Evolutionary conservation across 2,329 filamentous ascomycete species (phyloP), one percentile per base, ranked within the genome.

Genomic region (Alternaria dauci): DNA sequence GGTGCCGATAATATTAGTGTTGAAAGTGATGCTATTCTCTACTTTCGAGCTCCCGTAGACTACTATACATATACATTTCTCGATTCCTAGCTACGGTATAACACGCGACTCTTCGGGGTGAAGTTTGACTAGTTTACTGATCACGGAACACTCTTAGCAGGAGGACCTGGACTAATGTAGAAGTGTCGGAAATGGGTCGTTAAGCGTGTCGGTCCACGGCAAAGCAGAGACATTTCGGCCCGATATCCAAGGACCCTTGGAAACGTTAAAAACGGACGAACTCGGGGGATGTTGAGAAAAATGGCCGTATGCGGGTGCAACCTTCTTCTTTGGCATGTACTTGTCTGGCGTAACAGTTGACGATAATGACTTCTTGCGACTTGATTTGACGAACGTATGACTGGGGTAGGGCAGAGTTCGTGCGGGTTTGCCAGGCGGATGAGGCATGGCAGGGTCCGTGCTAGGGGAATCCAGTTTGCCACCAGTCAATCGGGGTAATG

Each of bases 1-100:
- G 25, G 8, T 50, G 46, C 20, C 20, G 20, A 30, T 50, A 16
- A 50, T 48, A 30, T 48, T 16, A 20, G 20, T 36, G 8, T 14
- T 48, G 14, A 48, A n/a, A 8, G 20, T 50, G 32, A 18, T 16
- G 12, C 12, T 38, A 50, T 50, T 50, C 20, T 50, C 32, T 36
- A 25, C 14, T 50, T 25, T 38, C 14, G 30, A 36, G 46, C 46
- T 25, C 46, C 12, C 32, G 20, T 32, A n/a, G n/a, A 25, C 46
- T 50, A 50, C n/a, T 26, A 50, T 50, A 38, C 46, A 50, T 26
- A 7, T 50, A 50, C 16, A n/a, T 50, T 18, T 38, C 32, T 38
- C 34, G 5, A 50, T 14, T 25, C 20, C n/a, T 36, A 36, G 46
- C 20, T 36, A 14, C 46, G 32, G 32, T 36, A 36, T 20, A 50